Conservation (phyloP, 306 rosid genomes). For the Erythrophleum fordii region DNA sequence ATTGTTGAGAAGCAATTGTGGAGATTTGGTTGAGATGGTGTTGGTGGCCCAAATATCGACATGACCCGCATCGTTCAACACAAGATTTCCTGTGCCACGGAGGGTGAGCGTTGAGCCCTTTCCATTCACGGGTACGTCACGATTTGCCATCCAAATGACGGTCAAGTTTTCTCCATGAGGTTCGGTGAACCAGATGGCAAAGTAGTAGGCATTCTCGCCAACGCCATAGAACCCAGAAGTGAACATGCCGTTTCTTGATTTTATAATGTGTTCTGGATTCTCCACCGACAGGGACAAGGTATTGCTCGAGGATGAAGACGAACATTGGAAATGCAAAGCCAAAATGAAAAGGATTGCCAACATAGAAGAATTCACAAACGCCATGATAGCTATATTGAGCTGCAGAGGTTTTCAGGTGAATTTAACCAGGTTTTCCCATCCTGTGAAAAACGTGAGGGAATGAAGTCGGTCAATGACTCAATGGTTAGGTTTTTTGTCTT, state of each 20-base stretch:
- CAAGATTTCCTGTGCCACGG: slow-evolving; percentile 34
- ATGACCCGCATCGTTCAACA: slow-evolving; percentile 37
- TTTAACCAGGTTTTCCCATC: no score
- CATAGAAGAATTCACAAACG: background rate
- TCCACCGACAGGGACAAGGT: slow-evolving; percentile 37
- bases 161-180: background rate
- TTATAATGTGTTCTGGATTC: slow-evolving; percentile 26
- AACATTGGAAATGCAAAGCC: no score
- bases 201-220: slow-evolving; percentile 44
- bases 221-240: no score
- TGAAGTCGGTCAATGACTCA: no score
- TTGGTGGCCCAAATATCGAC: slow-evolving; percentile 38
- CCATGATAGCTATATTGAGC: background rate
- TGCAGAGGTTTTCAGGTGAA: no score
- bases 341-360: no score
- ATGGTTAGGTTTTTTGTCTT: no score
- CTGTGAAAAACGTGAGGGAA: no score
- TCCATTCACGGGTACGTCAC: slow-evolving; percentile 43
- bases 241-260: slow-evolving; percentile 35
- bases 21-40: slow-evolving; percentile 2
- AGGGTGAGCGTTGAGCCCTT: slow-evolving; percentile 45
- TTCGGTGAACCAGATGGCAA: slow-evolving; percentile 51
- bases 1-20: slow-evolving; percentile 23
- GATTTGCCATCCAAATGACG: slow-evolving; percentile 43
- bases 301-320: background rate